Percentiles rank a stretch among this genome's conserved stretches.
phyloP scores from a whole-genome alignment of 305 asterid species.

The Fraxinus velutina region DNA sequence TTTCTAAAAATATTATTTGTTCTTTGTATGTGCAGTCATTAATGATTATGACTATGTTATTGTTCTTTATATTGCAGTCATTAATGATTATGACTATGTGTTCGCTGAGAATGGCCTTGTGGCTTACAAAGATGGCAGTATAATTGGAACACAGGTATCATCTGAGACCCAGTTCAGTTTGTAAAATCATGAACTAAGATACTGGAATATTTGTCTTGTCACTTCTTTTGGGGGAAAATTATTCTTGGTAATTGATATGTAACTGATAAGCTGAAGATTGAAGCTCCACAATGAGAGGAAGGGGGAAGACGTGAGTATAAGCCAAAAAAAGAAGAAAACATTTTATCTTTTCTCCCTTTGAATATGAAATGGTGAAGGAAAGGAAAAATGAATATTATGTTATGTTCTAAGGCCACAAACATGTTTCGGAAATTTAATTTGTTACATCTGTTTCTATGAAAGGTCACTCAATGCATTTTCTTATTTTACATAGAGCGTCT shows the following conservation, averaged over 20 bases:
- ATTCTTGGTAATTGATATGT: not conserved
- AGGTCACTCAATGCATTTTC: not conserved
- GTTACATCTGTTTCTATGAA: not conserved
- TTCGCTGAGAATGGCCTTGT: slow-evolving; percentile 97
- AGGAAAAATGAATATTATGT: not conserved
- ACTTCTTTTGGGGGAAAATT: slow-evolving; percentile 9
- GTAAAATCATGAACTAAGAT: not conserved
- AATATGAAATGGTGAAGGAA: not conserved
- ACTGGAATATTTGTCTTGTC: not conserved
- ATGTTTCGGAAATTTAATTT: not conserved
- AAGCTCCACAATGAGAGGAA: not conserved
- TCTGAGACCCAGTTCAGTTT: slow-evolving; percentile 8
- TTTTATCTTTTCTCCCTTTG: not conserved
- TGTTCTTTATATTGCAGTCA: slow-evolving; percentile 47
- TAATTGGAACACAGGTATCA: slow-evolving; percentile 75
- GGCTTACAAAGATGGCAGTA: slow-evolving; percentile 67
- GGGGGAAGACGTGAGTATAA: not conserved
- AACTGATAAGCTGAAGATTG: not conserved
- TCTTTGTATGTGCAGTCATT: slow-evolving; percentile 18
- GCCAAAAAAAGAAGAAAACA: not conserved
- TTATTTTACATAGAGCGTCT: not conserved
- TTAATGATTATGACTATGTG: slow-evolving; percentile 68
- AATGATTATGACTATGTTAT: slow-evolving; percentile 34
- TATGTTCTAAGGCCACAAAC: not conserved
- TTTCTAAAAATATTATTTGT: no score